phyloP scores from a whole-genome alignment of 208 protist species.

The Wallacemonas sp. region DNA sequence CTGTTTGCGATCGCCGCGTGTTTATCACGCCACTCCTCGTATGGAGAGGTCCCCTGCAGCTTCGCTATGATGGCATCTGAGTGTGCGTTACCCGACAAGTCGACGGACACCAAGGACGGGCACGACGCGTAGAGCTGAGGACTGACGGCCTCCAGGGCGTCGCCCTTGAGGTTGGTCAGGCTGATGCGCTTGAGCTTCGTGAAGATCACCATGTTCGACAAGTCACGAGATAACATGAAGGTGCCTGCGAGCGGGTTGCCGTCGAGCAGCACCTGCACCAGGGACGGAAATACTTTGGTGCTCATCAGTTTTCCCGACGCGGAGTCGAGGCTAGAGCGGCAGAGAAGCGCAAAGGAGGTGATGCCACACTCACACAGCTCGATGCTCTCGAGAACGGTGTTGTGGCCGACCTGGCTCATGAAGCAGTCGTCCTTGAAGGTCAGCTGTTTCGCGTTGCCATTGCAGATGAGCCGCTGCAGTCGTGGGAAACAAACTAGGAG shows the following conservation, averaged over 20 bases:
- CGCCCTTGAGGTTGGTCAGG: conserved; percentile 16
- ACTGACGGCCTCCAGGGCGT: conserved; percentile 25
- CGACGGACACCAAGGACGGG: conserved; percentile 29
- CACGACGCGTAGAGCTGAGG: conserved; percentile 27
- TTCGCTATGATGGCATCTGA: conserved; percentile 20
- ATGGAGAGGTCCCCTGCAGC: conserved; percentile 22
- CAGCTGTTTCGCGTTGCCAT: conserved; percentile 22
- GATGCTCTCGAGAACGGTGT: conserved; percentile 20
- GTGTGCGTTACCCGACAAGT: conserved; percentile 22
- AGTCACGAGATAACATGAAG: conserved; percentile 18
- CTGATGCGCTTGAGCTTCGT: conserved; percentile 28
- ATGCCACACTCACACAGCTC: conserved; percentile 21
- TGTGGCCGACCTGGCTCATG: conserved; percentile 21
- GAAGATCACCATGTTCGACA: conserved; percentile 1
- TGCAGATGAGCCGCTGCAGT: conserved; percentile 35
- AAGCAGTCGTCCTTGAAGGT: conserved; percentile 22
- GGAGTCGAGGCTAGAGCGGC: conserved; percentile 6
- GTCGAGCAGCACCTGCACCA: conserved; percentile 40
- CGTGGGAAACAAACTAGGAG: conserved; percentile 33
- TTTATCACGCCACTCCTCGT: conserved; percentile 29
- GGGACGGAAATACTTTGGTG: conserved; percentile 19
- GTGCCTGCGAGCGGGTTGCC: conserved; percentile 33
- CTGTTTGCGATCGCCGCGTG: conserved; percentile 30
- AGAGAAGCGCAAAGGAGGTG: conserved; percentile 21
- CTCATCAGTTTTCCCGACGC: conserved; percentile 3